A percentile compares a stretch with the other conserved stretches of the same genome.
These are phyloP conservation scores for Mrakia gelida DNA, from an alignment of 768 basidiomycete species.

Conservation along the genomic window DNA sequence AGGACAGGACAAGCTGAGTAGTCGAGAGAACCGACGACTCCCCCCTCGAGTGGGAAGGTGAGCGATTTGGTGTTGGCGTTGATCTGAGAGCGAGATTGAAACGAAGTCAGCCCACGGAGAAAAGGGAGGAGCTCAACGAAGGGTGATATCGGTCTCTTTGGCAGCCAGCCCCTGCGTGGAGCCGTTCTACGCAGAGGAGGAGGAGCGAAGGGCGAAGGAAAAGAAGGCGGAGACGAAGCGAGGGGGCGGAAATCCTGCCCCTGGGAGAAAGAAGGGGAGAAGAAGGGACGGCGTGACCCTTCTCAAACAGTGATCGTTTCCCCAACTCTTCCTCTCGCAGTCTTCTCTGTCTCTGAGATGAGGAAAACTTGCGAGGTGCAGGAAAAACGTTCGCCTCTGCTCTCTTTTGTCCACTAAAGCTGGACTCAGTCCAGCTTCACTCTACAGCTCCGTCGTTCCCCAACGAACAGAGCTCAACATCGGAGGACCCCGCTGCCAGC, in stretches of 20 bases:
- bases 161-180: no score
- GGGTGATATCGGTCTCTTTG: neutral
- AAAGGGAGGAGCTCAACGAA: neutral
- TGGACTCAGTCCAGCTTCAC: neutral
- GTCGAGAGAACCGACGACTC: constrained; percentile 1
- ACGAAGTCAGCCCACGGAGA: neutral
- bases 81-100: neutral
- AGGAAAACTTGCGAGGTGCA: neutral
- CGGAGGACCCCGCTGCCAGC: neutral
- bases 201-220: no score
- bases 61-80: neutral
- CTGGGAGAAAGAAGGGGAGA: neutral
- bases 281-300: neutral
- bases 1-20: constrained; percentile 18
- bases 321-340: neutral
- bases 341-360: neutral
- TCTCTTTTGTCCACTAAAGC: neutral
- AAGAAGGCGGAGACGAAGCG: no score
- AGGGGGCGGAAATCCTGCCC: no score
- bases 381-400: no score
- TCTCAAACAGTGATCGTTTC: neutral
- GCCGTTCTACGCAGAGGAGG: no score
- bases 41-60: neutral
- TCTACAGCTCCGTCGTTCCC: neutral
- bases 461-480: neutral